Evolutionary conservation across 2,329 filamentous ascomycete genomes (phyloP), one percentile per base, ranked within the genome.

Genomic region (Ophidiomyces ophidiicola): DNA sequence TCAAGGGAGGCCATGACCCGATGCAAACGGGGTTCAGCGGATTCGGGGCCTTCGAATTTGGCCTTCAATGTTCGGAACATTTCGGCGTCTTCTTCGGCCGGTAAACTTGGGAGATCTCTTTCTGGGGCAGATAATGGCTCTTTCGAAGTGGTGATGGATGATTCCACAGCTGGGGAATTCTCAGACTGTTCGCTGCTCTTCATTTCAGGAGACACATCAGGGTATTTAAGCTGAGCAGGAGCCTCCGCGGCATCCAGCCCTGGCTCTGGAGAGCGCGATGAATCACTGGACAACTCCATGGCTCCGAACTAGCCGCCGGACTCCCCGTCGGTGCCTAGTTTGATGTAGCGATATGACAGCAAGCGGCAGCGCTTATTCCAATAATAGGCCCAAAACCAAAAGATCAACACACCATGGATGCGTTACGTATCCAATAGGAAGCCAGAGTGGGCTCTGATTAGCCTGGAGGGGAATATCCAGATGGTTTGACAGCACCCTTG

Each of bases 11-110:
- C 47, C 32, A 52, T 48, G 7, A 60, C 49, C 26, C 51, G 50
- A n/a, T n/a, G n/a, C n/a, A n/a, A n/a, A n/a, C n/a, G n/a, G n/a
- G 38, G 45, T 11, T 50, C 44, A 11, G 44, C 41, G 34, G 55
- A 53, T 8, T 50, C 48, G 14, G 42, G 46, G 23, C 43, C 44
- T 11, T 55, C 48, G 32, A 64, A 51, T 17, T 53, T 45, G 10
- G 46, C 41, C 40, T 57, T 53, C 38, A 65, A 41, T n/a, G 51
- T 47, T 23, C 34, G 46, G 36, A 64, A 57, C 49, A 63, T 55
- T 19, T 48, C 44, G 36, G 51, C 46, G 46, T 62, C 53, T 32
- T 59, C 53, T 46, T 57, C 47, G 24, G 34, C 26, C 6, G 49
- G 24, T 21, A 59, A 40, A 33, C 40, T 36, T 8, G 39, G 30